Evolutionary conservation across 345 rosid genomes (phyloP).

Genomic region (Arabis alpina): DNA sequence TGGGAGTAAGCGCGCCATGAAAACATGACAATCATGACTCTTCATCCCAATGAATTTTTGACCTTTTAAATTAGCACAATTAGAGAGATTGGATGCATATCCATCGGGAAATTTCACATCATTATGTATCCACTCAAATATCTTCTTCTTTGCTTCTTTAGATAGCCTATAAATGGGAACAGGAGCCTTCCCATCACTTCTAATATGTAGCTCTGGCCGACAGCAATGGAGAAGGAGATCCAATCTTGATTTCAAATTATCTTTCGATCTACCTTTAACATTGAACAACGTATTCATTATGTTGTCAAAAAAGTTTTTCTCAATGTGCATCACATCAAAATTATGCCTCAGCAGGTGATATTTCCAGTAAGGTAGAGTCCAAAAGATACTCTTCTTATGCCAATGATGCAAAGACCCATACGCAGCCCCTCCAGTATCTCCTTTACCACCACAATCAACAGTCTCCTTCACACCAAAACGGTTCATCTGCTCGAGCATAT

Average conservation of each 20-base stretch:
- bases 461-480: not conserved
- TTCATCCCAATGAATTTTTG: not conserved
- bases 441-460: not conserved
- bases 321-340: not conserved
- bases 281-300: too few relatives aligned
- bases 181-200: too few relatives aligned
- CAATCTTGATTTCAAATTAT: too few relatives aligned
- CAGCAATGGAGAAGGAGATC: too few relatives aligned
- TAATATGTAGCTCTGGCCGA: too few relatives aligned
- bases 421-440: too few relatives aligned
- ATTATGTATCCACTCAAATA: too few relatives aligned
- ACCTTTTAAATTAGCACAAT: not conserved
- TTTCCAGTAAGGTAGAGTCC: not conserved
- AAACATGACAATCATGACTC: constrained; percentile 1
- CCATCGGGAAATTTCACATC: not conserved
- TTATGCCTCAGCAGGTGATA: not conserved
- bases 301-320: too few relatives aligned
- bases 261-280: too few relatives aligned
- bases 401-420: not conserved
- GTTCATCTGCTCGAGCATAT: not conserved
- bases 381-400: constrained; percentile 1
- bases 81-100: not conserved
- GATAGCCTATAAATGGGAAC: too few relatives aligned
- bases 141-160: too few relatives aligned
- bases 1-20: not conserved